Percentiles rank a stretch among this genome's conserved stretches.
phyloP scores from a whole-genome alignment of 352 stramenopile species.

The Halophytophthora batemanensis region DNA sequence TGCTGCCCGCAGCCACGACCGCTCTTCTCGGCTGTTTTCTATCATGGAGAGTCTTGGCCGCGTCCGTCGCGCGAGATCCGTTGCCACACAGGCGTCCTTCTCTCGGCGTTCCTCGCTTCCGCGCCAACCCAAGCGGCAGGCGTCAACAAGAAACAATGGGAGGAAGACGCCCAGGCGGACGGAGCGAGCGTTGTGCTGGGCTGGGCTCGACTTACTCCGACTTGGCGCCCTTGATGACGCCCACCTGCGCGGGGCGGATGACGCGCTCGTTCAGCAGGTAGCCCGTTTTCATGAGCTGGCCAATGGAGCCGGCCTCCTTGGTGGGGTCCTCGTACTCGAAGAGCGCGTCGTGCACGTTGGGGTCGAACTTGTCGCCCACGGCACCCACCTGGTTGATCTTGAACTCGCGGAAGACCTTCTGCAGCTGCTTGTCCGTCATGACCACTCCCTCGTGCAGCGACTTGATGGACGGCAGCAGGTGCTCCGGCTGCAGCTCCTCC shows the following conservation, averaged over 20 bases:
- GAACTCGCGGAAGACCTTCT: constrained; percentile 94
- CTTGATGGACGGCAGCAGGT: constrained; percentile 68
- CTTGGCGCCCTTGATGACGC: constrained; percentile 72
- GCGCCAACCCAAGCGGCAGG: constrained; percentile 6
- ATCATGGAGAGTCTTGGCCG: constrained; percentile 8
- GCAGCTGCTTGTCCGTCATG: constrained; percentile 95
- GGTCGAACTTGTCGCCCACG: constrained; percentile 97
- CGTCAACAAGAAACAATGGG: background rate
- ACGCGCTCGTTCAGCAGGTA: constrained; percentile 96
- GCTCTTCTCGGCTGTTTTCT: constrained; percentile 5
- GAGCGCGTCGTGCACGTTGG: constrained; percentile 96
- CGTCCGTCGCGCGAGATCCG: background rate
- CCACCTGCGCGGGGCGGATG: constrained; percentile 96
- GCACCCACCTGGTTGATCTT: constrained; percentile 91
- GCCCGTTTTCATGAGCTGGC: constrained; percentile 96
- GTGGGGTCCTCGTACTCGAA: constrained; percentile 95
- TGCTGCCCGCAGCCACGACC: constrained; percentile 1
- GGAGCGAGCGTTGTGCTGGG: too few species aligned
- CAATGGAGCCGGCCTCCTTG: constrained; percentile 89
- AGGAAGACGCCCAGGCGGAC: too few species aligned
- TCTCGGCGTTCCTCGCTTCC: background rate
- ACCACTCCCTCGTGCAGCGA: constrained; percentile 83
- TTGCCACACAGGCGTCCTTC: background rate
- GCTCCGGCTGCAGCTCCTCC: constrained; percentile 64
- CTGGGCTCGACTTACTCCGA: constrained; percentile 17